Evolutionary conservation across 208 protist genomes (phyloP).

Genomic region (Leishmania major): DNA sequence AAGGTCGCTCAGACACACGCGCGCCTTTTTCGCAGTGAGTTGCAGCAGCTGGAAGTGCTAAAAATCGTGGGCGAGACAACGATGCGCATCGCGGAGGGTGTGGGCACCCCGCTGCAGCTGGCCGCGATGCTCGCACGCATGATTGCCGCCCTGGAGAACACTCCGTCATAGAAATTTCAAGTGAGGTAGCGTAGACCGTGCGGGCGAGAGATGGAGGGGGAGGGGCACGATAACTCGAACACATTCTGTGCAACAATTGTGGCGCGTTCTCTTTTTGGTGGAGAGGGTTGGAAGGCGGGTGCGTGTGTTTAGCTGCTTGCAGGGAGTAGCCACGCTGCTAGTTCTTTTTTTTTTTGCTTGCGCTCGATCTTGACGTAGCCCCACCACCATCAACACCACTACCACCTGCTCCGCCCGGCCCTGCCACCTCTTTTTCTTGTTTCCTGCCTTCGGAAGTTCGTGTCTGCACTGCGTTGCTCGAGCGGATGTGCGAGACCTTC

Average conservation of each 20-base stretch:
- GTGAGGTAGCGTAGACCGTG: not conserved
- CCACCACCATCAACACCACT: not conserved
- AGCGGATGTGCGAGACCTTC: not conserved
- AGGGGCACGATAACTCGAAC: not conserved
- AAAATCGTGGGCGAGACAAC: conserved; percentile 84
- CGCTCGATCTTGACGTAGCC: not conserved
- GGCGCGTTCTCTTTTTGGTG: not conserved
- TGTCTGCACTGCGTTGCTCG: not conserved
- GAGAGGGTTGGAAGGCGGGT: not conserved
- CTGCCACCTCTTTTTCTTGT: not conserved
- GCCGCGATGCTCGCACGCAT: conserved; percentile 85
- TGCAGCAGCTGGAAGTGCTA: conserved; percentile 81
- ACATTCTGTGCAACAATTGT: not conserved
- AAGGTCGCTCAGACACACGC: conserved; percentile 75
- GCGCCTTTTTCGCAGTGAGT: conserved; percentile 63
- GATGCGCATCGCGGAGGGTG: conserved; percentile 88
- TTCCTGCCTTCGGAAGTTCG: not conserved
- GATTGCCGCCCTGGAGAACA: conserved; percentile 38
- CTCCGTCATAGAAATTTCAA: conserved; percentile 17
- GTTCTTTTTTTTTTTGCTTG: not conserved
- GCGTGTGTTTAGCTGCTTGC: not conserved
- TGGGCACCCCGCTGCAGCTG: conserved; percentile 84
- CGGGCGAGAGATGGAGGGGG: not conserved
- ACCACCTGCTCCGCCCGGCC: not conserved
- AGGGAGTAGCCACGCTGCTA: not conserved